Base-by-base conservation (phyloP, 495 filamentous ascomycete species). In the Penicillium argentinense region DNA sequence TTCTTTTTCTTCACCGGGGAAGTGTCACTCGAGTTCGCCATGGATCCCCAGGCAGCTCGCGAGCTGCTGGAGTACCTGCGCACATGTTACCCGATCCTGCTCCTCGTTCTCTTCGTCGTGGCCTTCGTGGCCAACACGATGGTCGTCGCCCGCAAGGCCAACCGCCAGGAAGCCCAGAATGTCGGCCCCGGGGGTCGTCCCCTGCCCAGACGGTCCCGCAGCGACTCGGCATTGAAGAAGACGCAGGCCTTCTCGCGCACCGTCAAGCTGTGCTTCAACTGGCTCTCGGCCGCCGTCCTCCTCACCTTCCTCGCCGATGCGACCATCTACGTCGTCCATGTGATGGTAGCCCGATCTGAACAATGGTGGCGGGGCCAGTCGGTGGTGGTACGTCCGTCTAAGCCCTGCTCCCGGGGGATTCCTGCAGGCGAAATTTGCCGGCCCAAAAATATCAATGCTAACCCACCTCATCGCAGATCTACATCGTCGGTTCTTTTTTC, bases 311-410 rank as follows among this genome's bases (percentile, higher is more conserved):
- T 91, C 36, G 87, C 72, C 34, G 89, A 90, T 68, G 80, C 85
- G 29, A 74, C 72, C 37, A 83, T 88, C 57, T 84, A 95, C 54
- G 81, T 93, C 34, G 45, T 80, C 43, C 93, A 91, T 75, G 86
- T 89, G 47, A 72, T 96, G 45, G 52, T 76, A 12, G 68, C 76
- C 42, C 73, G 76, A 39, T 72, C 85, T 21, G 74, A 87, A 52
- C 73, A 81, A 29, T 97, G 91, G 91, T 97, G 91, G 93, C 93
- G 89, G 60, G 89, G 88, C 21, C 82, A 96, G 67, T 74, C 87
- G 22, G 79, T 83, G 44, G 86, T 86, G 63, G 92, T 97, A 83
- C 70, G 87, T 78, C 14, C 26, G 49, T 28, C n/a, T 8, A 36
- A 18, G 16, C 8, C 33, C 14, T 14, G 9, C 12, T 13, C 19